These are phyloP conservation scores for Linaria vulgaris DNA, from an alignment of 257 asterid genomes.

Conservation along the genomic window DNA sequence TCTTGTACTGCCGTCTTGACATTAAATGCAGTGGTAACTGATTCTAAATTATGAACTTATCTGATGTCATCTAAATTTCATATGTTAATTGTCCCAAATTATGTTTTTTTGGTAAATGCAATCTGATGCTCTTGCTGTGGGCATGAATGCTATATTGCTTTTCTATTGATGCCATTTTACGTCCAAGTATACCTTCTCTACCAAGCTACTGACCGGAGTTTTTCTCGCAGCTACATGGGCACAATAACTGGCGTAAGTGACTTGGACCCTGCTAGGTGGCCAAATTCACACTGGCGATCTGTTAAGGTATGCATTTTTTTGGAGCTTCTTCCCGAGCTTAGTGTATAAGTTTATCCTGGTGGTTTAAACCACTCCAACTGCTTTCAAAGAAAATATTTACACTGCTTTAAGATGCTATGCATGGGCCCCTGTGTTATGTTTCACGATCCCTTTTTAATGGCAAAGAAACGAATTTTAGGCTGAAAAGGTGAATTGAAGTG, in stretches of 20 bases:
- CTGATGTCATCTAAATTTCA: too few relatives aligned
- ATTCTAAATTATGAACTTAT: too few relatives aligned
- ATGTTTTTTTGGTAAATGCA: not conserved
- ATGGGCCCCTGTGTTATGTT: not conserved
- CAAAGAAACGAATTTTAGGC: too few relatives aligned
- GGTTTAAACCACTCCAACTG: not conserved
- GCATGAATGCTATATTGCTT: not conserved
- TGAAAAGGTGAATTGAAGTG: too few relatives aligned
- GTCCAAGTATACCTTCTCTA: not conserved
- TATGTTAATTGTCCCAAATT: too few relatives aligned
- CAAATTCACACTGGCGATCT: slow-evolving; percentile 87
- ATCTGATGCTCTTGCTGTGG: not conserved
- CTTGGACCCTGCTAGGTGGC: slow-evolving; percentile 66
- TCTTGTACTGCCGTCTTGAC: not conserved
- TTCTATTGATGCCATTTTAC: not conserved
- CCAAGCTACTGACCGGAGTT: slow-evolving; percentile 18
- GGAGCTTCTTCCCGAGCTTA: not conserved
- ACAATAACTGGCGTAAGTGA: slow-evolving; percentile 79
- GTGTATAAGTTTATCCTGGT: not conserved
- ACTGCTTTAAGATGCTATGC: not conserved
- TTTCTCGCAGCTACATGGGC: slow-evolving; percentile 74
- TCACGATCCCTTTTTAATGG: not conserved
- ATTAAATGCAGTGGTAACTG: not conserved
- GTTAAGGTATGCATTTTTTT: slow-evolving; percentile 49
- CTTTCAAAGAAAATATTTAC: not conserved